Evolutionary conservation across 2,329 filamentous ascomycete genomes (phyloP), one percentile per base, ranked within the genome.

Genomic region (Cladophialophora immunda): DNA sequence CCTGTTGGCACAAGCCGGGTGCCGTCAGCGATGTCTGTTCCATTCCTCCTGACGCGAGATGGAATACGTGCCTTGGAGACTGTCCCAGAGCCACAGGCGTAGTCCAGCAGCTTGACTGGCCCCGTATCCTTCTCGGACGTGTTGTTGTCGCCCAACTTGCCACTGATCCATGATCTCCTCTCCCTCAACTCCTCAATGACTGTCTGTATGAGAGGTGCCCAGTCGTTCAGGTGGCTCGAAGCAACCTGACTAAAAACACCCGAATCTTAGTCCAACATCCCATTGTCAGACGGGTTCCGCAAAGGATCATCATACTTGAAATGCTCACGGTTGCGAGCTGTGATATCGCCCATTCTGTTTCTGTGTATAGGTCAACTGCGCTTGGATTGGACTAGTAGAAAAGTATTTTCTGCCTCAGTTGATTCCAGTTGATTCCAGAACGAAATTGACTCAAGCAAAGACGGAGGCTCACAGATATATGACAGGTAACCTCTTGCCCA

Each of bases 51-150:
- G 9, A 38, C 15, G 8, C 9, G 34, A 30, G 34, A 38, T 38
- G 58, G 65, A 22, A 30, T 22, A 78, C 83, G 71, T 75, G 90
- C 89, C 76, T 85, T 83, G 13, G 89, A 90, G 69, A 92, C 81
- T 61, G 86, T 76, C 1, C 90, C 90, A 9, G 88, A 88, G 15
- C 91, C 91, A 74, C 90, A 93, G 17, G 91, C 91, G 77, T 93
- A 93, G 75, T 93, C 91, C 2, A 93, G 80, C 27, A 92, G 77
- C 54, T 84, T 84, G 50, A 87, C 65, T 34, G 73, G 38, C 17
- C 11, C n/a, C n/a, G 8, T 45, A 7, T 22, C 38, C 8, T 45
- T 22, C n/a, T 19, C 19, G 6, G 38, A 45, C 5, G 5, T 7
- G n/a, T 22, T 19, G 38, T 19, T 32, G 11, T 25, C 32, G 5